Conservation (phyloP, 2,329 filamentous ascomycete genomes). For the Lasiodiplodia sp. region DNA sequence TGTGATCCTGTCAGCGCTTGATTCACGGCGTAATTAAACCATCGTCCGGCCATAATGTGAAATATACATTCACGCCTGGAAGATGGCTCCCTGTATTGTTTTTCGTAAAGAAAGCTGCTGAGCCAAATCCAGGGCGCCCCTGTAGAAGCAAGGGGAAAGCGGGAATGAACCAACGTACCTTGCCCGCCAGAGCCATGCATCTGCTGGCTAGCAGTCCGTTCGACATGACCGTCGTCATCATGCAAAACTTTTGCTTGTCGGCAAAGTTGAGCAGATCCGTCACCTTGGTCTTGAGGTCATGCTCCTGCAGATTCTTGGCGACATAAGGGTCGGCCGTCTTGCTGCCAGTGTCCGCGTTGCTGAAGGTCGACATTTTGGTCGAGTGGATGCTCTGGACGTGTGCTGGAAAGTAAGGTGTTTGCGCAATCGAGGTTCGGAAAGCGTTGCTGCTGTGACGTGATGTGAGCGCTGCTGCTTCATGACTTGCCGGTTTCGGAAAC, state of each 20-base stretch:
- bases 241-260: slow-evolving; percentile 78
- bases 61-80: no score
- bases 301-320: slow-evolving; percentile 76
- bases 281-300: slow-evolving; percentile 75
- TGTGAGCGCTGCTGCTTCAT: slow-evolving; percentile 10
- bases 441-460: slow-evolving; percentile 8
- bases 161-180: slow-evolving; percentile 58
- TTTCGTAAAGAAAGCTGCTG: no score
- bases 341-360: slow-evolving; percentile 49
- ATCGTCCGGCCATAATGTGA: no score
- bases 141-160: not conserved
- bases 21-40: not conserved
- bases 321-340: slow-evolving; percentile 78
- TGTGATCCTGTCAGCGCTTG: slow-evolving; percentile 45
- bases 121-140: no score
- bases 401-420: not conserved
- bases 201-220: slow-evolving; percentile 76
- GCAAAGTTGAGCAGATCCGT: slow-evolving; percentile 76
- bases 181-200: slow-evolving; percentile 84
- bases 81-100: no score
- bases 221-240: slow-evolving; percentile 81
- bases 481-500: slow-evolving; percentile 7
- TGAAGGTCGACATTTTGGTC: slow-evolving; percentile 42
- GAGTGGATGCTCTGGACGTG: not conserved
- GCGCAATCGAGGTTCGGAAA: not conserved